These are phyloP conservation scores for Verticillium alfalfae DNA, from an alignment of 2,329 filamentous ascomycete species.

Conservation along the genomic window DNA sequence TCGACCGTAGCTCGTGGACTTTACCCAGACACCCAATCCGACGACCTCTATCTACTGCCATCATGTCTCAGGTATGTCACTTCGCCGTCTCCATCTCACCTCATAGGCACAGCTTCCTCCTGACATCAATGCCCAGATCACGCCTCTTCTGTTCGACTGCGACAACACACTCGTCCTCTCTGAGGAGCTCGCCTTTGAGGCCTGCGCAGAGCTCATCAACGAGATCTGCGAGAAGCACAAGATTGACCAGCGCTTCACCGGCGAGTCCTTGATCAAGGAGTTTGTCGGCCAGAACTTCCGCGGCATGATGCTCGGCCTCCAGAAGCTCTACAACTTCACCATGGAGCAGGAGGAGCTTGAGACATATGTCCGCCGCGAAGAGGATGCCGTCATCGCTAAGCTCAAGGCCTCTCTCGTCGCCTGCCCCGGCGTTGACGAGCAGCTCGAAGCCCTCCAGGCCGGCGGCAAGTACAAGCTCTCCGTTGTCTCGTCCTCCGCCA, in stretches of 20 bases:
- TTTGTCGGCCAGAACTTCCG: conserved; percentile 95
- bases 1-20: neutral
- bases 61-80: conserved; percentile 25
- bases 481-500: conserved; percentile 76
- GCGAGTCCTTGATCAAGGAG: conserved; percentile 71
- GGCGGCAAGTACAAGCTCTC: conserved; percentile 65
- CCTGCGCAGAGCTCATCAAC: conserved; percentile 85
- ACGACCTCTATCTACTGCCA: conserved; percentile 13
- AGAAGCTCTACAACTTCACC: conserved; percentile 69
- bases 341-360: conserved; percentile 66
- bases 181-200: conserved; percentile 86
- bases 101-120: neutral
- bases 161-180: conserved; percentile 93
- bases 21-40: neutral
- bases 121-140: conserved; percentile 44
- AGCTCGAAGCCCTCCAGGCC: conserved; percentile 59
- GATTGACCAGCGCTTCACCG: conserved; percentile 66
- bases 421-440: conserved; percentile 62
- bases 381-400: conserved; percentile 79
- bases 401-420: conserved; percentile 62
- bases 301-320: conserved; percentile 76
- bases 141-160: conserved; percentile 68
- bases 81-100: neutral
- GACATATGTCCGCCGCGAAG: conserved; percentile 68
- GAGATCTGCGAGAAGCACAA: conserved; percentile 67